Conservation (phyloP, 768 basidiomycete species). For the Tricholoma sp. region DNA sequence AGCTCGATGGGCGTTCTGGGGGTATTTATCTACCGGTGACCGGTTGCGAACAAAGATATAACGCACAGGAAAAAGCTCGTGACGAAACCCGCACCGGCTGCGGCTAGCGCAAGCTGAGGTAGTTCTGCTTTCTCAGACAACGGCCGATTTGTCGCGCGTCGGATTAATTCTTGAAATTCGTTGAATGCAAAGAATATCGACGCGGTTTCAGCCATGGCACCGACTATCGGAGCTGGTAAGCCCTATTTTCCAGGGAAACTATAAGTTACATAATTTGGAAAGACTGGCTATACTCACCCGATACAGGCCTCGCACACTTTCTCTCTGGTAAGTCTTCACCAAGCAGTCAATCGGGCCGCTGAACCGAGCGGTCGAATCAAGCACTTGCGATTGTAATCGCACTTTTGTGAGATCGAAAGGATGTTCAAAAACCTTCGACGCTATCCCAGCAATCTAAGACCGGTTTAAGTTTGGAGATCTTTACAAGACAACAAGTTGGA, state of each 20-base stretch:
- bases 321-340: slow-evolving; percentile 69
- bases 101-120: slow-evolving; percentile 71
- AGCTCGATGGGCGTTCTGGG: slow-evolving; percentile 87
- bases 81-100: slow-evolving; percentile 79
- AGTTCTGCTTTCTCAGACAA: slow-evolving; percentile 39
- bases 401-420: slow-evolving; percentile 97
- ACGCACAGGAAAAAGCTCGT: slow-evolving; percentile 86
- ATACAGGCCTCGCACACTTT: slow-evolving; percentile 84
- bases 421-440: slow-evolving; percentile 81
- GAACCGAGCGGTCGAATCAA: slow-evolving; percentile 52
- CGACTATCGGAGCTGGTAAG: slow-evolving; percentile 83
- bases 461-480: not conserved
- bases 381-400: slow-evolving; percentile 85
- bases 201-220: slow-evolving; percentile 92
- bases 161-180: slow-evolving; percentile 62
- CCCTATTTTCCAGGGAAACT: slow-evolving; percentile 49
- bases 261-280: slow-evolving; percentile 2
- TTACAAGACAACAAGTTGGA: not conserved
- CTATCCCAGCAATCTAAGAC: slow-evolving; percentile 74
- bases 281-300: slow-evolving; percentile 47
- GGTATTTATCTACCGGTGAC: slow-evolving; percentile 1
- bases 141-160: slow-evolving; percentile 27
- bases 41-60: not conserved
- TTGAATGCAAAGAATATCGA: slow-evolving; percentile 83
- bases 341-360: slow-evolving; percentile 88